Evolutionary conservation across 257 asterid species (phyloP).

Genomic region (Capsicum chinense): DNA sequence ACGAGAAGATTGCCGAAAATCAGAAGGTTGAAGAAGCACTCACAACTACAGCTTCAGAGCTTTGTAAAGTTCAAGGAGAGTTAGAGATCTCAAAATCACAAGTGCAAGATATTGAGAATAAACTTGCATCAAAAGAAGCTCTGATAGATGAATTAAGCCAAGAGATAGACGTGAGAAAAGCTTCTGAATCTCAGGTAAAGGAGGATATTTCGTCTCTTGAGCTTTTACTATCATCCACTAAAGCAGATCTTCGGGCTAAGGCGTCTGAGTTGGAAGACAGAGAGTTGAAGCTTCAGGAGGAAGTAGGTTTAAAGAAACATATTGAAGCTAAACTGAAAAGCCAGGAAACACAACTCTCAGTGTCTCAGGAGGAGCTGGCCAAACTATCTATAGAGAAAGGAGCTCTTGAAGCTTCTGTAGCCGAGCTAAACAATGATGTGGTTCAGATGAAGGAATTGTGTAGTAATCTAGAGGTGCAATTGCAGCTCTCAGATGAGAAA

Average conservation of each 20-base stretch:
- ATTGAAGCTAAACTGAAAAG: slow-evolving; percentile 48
- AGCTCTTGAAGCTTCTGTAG: slow-evolving; percentile 61
- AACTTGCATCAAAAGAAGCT: slow-evolving; percentile 74
- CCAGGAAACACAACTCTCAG: slow-evolving; percentile 52
- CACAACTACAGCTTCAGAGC: slow-evolving; percentile 52
- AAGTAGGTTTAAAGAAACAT: slow-evolving; percentile 48
- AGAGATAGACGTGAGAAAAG: slow-evolving; percentile 56
- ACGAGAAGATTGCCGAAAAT: slow-evolving; percentile 60
- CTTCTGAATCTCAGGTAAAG: slow-evolving; percentile 62
- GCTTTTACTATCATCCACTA: slow-evolving; percentile 46
- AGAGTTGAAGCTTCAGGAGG: slow-evolving; percentile 61
- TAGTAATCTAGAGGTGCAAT: slow-evolving; percentile 73
- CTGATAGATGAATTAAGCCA: slow-evolving; percentile 52
- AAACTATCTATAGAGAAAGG: slow-evolving; percentile 57
- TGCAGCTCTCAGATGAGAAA: slow-evolving; percentile 79
- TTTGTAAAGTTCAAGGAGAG: slow-evolving; percentile 62
- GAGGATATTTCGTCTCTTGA: slow-evolving; percentile 62
- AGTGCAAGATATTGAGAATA: slow-evolving; percentile 59
- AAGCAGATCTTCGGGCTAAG: slow-evolving; percentile 52
- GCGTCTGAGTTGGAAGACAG: slow-evolving; percentile 58
- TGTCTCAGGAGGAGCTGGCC: slow-evolving; percentile 55
- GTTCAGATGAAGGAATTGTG: slow-evolving; percentile 70
- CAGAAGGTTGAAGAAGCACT: slow-evolving; percentile 74
- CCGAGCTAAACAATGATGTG: slow-evolving; percentile 56
- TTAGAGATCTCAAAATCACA: slow-evolving; percentile 69